Evolutionary conservation across 2,329 filamentous ascomycete species (phyloP).

Genomic region (Scedosporium minutisporum): DNA sequence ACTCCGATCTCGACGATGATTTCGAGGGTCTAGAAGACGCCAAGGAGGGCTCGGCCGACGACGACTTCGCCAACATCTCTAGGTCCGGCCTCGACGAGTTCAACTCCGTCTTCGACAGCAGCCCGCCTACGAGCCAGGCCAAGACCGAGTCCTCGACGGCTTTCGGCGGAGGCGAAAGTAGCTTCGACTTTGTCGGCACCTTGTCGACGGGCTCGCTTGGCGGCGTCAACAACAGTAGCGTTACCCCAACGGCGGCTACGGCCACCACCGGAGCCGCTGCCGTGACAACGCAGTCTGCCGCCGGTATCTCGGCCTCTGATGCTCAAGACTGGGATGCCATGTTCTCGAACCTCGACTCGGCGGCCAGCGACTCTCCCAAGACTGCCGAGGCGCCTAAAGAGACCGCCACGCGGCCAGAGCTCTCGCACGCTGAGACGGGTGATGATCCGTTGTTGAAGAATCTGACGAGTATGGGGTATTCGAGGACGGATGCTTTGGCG

Average conservation of each 20-base stretch:
- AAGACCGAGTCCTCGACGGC: constrained; percentile 41
- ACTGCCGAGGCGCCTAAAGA: constrained; percentile 13
- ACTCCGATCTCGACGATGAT: constrained; percentile 62
- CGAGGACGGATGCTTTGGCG: constrained; percentile 59
- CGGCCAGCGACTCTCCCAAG: constrained; percentile 23
- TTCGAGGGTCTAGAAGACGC: constrained; percentile 79
- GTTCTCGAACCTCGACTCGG: constrained; percentile 68
- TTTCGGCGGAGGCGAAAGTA: constrained; percentile 44
- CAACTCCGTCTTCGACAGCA: constrained; percentile 72
- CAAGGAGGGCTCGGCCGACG: constrained; percentile 68
- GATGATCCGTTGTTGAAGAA: constrained; percentile 90
- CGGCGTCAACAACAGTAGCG: background rate
- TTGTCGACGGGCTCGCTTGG: constrained; percentile 23
- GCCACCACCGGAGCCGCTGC: constrained; percentile 26
- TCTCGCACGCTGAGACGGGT: constrained; percentile 54
- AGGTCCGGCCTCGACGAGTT: constrained; percentile 67
- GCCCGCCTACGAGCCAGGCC: constrained; percentile 42
- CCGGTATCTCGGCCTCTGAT: constrained; percentile 28
- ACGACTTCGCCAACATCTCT: constrained; percentile 69
- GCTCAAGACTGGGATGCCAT: constrained; percentile 90
- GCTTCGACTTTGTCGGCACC: constrained; percentile 46
- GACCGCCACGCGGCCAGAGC: constrained; percentile 2
- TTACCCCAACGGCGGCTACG: constrained; percentile 12
- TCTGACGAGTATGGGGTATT: constrained; percentile 82
- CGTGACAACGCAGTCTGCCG: no score